phyloP scores from a whole-genome alignment of 768 basidiomycete genomes.

The Clitopilus passeckerianus region DNA sequence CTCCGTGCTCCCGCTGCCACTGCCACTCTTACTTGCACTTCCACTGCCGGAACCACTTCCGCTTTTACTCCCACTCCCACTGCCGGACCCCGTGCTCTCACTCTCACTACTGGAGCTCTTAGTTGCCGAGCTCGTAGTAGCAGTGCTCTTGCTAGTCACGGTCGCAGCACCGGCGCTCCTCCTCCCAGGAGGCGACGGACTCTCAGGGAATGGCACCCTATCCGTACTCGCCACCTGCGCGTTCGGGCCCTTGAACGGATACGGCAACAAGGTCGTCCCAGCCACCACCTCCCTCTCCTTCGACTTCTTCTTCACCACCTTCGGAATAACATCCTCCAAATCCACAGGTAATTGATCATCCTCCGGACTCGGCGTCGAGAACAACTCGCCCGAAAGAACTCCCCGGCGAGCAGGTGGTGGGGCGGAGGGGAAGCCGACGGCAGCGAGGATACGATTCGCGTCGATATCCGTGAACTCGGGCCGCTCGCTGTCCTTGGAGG shows the following conservation, averaged over 20 bases:
- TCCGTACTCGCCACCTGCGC: slow-evolving; percentile 61
- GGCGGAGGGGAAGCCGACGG: slow-evolving; percentile 46
- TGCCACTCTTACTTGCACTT: slow-evolving; percentile 15
- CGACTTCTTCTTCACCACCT: slow-evolving; percentile 29
- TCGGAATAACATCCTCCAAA: slow-evolving; percentile 37
- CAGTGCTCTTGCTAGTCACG: slow-evolving; percentile 9
- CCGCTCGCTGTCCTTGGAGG: slow-evolving; percentile 17
- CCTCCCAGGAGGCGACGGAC: slow-evolving; percentile 41
- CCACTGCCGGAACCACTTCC: slow-evolving; percentile 13
- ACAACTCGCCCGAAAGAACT: slow-evolving; percentile 61
- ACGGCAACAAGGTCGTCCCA: slow-evolving; percentile 35
- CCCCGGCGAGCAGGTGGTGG: slow-evolving; percentile 54
- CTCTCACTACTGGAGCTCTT: slow-evolving; percentile 2
- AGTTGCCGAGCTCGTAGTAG: slow-evolving; percentile 10
- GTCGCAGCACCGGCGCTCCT: slow-evolving; percentile 22
- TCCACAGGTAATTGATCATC: slow-evolving; percentile 13
- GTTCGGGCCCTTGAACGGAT: slow-evolving; percentile 64
- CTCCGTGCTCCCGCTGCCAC: slow-evolving; percentile 15
- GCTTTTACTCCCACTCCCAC: slow-evolving; percentile 13
- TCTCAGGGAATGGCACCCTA: slow-evolving; percentile 62
- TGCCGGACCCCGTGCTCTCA: background rate
- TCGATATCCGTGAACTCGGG: slow-evolving; percentile 26
- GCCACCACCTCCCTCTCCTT: background rate
- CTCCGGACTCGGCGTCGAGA: slow-evolving; percentile 40
- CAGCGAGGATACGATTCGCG: slow-evolving; percentile 56